Base-by-base conservation (phyloP, 805 yeast genomes). In the Schwanniomyces pseudopolymorphus region DNA sequence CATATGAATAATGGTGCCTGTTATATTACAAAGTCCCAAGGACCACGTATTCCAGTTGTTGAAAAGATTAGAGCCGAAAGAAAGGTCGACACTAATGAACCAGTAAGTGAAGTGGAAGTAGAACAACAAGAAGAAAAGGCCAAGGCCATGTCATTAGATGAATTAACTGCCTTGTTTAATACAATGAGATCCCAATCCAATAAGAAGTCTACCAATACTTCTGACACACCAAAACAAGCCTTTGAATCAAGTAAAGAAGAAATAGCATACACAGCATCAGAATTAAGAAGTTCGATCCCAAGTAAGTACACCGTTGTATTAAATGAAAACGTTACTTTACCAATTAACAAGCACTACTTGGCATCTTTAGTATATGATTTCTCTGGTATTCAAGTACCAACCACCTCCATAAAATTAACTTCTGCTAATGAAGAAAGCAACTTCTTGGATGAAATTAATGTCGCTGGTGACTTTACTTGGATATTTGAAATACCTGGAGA, bases 1-100 rank as follows among this genome's bases (percentile, higher is more conserved):
- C 89, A 89, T 57, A 79, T 80, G 37, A 57, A 72, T 49, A 84
- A 87, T 57, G 87, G 89, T 38, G 97, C 96, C 3, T 77, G 80
- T 16, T 90, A 89, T 58, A 74, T 89, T 19, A 61, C 65, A 37
- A 54, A 54, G 33, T 60, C 46, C 1, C 44, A 60, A 36, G 70
- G 66, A 3, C 77, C 77, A 5, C 63, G 67, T 42, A 66, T 72
- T 33, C 74, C 75, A 2, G 72, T 72, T n/a, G 76, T 70, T 5
- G 67, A 60, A 42, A 60, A 47, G 25, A 33, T 47, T 27, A 39
- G 26, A 24, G 28, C 25, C 25, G 53, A 47, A n/a, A 42, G 37
- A 25, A 54, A 49, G 17, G 44, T 48, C 4, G 50, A 49, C 14
- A 42, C 40, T 2, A 39, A 41, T 14, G 44, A 31, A 19, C 48